Conservation (phyloP, 169 alveolate genomes). For the Toxoplasma gondii region DNA sequence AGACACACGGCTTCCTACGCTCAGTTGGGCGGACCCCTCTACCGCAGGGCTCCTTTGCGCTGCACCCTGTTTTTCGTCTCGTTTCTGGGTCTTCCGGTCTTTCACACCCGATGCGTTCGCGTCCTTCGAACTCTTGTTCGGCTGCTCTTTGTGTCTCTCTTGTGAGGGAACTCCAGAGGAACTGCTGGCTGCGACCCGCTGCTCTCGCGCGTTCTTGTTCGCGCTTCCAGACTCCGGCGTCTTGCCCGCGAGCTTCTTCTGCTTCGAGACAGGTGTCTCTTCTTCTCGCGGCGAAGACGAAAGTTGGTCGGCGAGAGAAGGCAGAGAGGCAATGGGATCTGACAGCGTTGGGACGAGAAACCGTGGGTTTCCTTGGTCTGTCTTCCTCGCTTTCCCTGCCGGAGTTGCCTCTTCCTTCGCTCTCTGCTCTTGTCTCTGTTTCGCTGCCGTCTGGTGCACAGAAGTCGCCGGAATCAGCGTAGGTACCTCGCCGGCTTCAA, state of each 20-base stretch:
- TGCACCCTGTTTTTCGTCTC: neutral
- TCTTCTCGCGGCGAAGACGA: neutral
- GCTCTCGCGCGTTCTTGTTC: too few relatives aligned
- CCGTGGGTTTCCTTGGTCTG: neutral
- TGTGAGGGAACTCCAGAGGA: too few relatives aligned
- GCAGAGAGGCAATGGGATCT: neutral
- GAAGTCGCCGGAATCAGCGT: slow-evolving; percentile 6
- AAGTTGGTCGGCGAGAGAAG: slow-evolving; percentile 22
- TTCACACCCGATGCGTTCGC: neutral
- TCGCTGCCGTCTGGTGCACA: too few relatives aligned
- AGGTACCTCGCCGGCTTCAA: slow-evolving; percentile 13
- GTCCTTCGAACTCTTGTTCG: neutral
- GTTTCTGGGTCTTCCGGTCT: neutral
- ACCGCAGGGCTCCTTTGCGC: neutral
- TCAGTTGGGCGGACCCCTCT: neutral
- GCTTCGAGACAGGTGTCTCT: neutral
- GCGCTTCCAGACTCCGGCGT: too few relatives aligned
- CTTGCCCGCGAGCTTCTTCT: neutral
- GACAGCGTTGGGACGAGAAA: neutral
- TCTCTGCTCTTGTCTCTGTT: too few relatives aligned
- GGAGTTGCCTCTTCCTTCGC: too few relatives aligned
- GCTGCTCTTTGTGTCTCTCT: too few relatives aligned
- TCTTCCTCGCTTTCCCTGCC: too few relatives aligned
- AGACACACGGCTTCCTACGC: neutral
- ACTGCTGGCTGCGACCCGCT: too few relatives aligned